A percentile compares a stretch with the other conserved stretches of the same genome.
These are phyloP conservation scores for Apiospora saccharicola DNA, from an alignment of 2,329 filamentous ascomycete genomes.

Conservation along the genomic window DNA sequence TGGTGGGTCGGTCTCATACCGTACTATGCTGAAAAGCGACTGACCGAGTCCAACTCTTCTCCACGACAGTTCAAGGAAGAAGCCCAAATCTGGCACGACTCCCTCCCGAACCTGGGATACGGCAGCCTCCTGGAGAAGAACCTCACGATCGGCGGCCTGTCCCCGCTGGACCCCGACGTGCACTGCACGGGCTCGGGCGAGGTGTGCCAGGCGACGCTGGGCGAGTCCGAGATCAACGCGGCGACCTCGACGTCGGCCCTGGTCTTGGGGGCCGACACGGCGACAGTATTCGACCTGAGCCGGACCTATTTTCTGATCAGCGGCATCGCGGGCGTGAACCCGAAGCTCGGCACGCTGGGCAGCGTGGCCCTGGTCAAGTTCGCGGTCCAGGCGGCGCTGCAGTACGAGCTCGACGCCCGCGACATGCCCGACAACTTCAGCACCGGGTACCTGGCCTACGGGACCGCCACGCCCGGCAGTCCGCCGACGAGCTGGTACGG, in stretches of 20 bases:
- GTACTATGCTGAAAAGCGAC: background rate
- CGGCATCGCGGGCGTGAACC: slow-evolving; percentile 79
- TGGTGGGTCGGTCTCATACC: slow-evolving; percentile 51
- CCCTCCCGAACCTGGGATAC: slow-evolving; percentile 52
- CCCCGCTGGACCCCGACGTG: slow-evolving; percentile 68
- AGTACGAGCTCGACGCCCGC: slow-evolving; percentile 77
- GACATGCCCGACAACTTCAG: slow-evolving; percentile 71
- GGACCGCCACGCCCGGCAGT: slow-evolving; percentile 58
- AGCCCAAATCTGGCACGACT: slow-evolving; percentile 66
- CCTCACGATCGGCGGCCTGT: slow-evolving; percentile 67
- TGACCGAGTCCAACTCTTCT: background rate
- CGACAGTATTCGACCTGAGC: slow-evolving; percentile 67
- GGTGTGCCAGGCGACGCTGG: slow-evolving; percentile 74
- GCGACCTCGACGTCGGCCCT: slow-evolving; percentile 71
- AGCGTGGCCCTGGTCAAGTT: slow-evolving; percentile 74
- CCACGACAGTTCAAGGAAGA: slow-evolving; percentile 65
- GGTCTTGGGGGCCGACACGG: slow-evolving; percentile 51
- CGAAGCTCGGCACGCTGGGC: slow-evolving; percentile 69
- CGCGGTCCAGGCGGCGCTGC: slow-evolving; percentile 76
- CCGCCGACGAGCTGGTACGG: slow-evolving; percentile 69
- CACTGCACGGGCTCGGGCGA: slow-evolving; percentile 68
- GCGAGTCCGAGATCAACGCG: slow-evolving; percentile 78
- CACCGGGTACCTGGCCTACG: slow-evolving; percentile 74
- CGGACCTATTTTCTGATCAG: slow-evolving; percentile 75
- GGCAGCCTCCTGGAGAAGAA: slow-evolving; percentile 65